A percentile compares a stretch with the other conserved stretches of the same genome.
phyloP scores from a whole-genome alignment of 495 filamentous ascomycete genomes.

The Aspergillus nanangensis region DNA sequence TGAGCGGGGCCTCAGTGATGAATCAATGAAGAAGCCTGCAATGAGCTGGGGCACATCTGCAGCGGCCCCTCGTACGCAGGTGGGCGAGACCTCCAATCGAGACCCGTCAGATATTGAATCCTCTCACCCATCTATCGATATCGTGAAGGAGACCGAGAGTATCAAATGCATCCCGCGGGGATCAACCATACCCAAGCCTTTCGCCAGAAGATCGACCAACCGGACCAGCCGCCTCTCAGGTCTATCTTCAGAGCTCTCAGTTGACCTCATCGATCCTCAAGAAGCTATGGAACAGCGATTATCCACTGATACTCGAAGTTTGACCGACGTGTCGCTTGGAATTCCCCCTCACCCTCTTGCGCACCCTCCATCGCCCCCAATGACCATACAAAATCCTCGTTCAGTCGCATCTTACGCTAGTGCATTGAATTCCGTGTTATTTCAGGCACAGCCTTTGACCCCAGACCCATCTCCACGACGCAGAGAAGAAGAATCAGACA shows the following conservation, averaged over 20 bases:
- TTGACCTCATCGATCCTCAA: conserved; percentile 52
- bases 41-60: conserved; percentile 6
- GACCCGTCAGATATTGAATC: conserved; percentile 34
- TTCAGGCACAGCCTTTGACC: conserved; percentile 43
- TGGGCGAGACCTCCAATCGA: conserved; percentile 22
- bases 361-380: conserved; percentile 74
- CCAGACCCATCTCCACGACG: conserved; percentile 46
- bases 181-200: conserved; percentile 36
- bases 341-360: conserved; percentile 63
- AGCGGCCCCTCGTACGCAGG: conserved; percentile 12
- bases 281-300: conserved; percentile 38
- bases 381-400: conserved; percentile 62
- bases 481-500: conserved; percentile 12
- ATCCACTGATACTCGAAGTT: conserved; percentile 27
- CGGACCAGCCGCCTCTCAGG: conserved; percentile 66
- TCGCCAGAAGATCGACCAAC: conserved; percentile 48
- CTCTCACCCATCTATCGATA: conserved; percentile 44
- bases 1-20: conserved; percentile 65
- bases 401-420: conserved; percentile 34
- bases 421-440: conserved; percentile 35
- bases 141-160: conserved; percentile 57
- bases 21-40: conserved; percentile 40
- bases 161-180: conserved; percentile 46
- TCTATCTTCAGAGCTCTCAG: conserved; percentile 75
- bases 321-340: conserved; percentile 42